Evolutionary conservation across 768 basidiomycete genomes (phyloP), one percentile per base, ranked within the genome.

Genomic region (Strobilomyces dryophilus): DNA sequence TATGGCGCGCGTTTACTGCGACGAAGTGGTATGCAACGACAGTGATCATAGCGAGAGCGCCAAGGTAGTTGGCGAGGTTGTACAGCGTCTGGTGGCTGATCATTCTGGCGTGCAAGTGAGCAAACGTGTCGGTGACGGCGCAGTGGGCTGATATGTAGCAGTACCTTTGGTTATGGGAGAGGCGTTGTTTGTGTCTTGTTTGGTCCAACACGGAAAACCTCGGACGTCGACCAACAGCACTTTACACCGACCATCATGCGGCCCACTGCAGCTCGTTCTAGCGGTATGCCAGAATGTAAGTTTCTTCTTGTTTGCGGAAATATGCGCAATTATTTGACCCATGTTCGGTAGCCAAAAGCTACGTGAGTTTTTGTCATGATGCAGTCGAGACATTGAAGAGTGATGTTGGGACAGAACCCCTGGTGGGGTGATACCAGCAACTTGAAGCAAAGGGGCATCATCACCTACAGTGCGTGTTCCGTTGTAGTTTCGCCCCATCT

Each of bases 11-110:
- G 62, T 95, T 95, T 55, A 95, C 91, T 32, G 90, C 86, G 47
- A 98, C 75, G 62, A 95, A 82, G 73, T 98, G 95, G 71, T 95
- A 97, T 44, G 83, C 80, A 49, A 98, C 85, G 51, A 94, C 87
- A 6, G 89, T 84, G 59, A 92, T 63, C 86, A 98, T 92, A 27
- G 95, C 89, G 48, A 90, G 75, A 35, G 85, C 76, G 35, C 94
- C 94, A 17, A 95, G 83, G 27, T 82, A 75, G 71, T 92, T 94
- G 53, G 92, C 87, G 49, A 95, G 78, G 50, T 80, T 78, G 71
- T 90, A 89, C 34, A 95, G 78, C 7, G 90, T 91, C 55, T 80
- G 73, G 70, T 92, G 84, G 49, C 79, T 82, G 34, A 95, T 94
- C 90, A 92, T 94, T 39, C 41, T 39, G 47, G 12, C 21, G 45